Conservation (phyloP, 2,329 filamentous ascomycete species). For the Alternaria consortialis region DNA sequence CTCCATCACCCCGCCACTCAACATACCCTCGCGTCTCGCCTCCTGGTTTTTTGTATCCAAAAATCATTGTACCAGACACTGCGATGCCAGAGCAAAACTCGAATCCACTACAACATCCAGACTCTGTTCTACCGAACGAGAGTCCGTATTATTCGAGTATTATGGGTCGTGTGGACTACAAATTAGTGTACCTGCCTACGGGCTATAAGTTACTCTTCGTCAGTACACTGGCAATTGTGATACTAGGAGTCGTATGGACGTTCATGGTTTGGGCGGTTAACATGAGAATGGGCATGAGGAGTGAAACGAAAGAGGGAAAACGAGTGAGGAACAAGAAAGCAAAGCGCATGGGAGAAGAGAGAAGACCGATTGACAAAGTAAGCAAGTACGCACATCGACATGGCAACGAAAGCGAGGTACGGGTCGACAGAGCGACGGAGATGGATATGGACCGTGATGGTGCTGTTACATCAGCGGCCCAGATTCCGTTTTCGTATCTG, state of each 20-base stretch:
- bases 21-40: conserved; percentile 17
- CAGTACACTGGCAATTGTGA: conserved; percentile 5
- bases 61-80: conserved; percentile 12
- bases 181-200: conserved; percentile 15
- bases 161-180: conserved; percentile 7
- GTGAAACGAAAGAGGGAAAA: background rate
- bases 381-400: conserved; percentile 15
- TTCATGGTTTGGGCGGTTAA: conserved; percentile 23
- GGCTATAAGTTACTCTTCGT: conserved; percentile 10
- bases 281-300: background rate
- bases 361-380: conserved; percentile 25
- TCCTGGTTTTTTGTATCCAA: conserved; percentile 17
- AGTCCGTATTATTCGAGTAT: background rate
- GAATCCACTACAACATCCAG: background rate
- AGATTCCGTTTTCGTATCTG: background rate
- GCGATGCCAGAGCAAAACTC: background rate
- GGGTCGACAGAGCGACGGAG: too few relatives aligned
- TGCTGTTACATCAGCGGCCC: background rate
- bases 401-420: background rate
- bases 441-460: background rate
- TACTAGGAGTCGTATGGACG: conserved; percentile 15
- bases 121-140: background rate
- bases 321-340: background rate
- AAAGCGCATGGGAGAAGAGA: background rate
- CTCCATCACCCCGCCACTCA: background rate